Base-by-base conservation (phyloP, 768 basidiomycete species). In the Tricholoma sp. region DNA sequence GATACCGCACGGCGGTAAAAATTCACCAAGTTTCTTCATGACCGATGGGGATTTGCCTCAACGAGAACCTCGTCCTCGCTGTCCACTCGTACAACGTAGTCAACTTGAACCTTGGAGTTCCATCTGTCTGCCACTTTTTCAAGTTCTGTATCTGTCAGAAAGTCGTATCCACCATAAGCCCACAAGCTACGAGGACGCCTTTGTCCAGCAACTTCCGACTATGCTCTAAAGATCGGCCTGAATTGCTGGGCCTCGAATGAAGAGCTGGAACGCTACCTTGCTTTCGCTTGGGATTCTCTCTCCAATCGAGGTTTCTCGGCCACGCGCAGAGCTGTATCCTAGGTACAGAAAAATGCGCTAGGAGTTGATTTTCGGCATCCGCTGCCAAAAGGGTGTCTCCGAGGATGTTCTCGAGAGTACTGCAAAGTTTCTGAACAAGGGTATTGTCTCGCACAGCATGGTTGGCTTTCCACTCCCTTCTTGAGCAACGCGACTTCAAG, bases 101-200 rank as follows among this genome's bases (percentile, higher is more conserved):
- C 61, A n/a, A n/a, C n/a, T n/a, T n/a, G n/a, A 57, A 62, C 57
- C 52, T 34, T 59, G 34, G 61, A 61, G 51, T 39, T 48, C n/a
- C 56, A 54, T 47, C 55, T 29, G 34, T 63, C 54, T 18, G 47
- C 55, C 52, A 49, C 3, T 39, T 12, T n/a, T n/a, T n/a, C n/a
- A n/a, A n/a, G n/a, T 59, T 63, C 57, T 50, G 10, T 50, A 36
- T n/a, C 18, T 47, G 44, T 49, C 37, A 2, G 1, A 17, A 56
- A 63, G 41, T 18, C 17, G 17, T 42, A 18, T 18, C n/a, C 17
- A 15, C 37, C 37, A 39, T 39, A 39, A 9, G 8, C 37, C 37
- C 37, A 39, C 13, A 39, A 42, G 41, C 41, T 42, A 17, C 17
- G 41, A 42, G 17, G 17, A 42, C 5, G 15, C n/a, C 41, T 18